These are phyloP conservation scores for Fraxinus xanthoxyloides DNA, from an alignment of 305 asterid species.

Conservation along the genomic window DNA sequence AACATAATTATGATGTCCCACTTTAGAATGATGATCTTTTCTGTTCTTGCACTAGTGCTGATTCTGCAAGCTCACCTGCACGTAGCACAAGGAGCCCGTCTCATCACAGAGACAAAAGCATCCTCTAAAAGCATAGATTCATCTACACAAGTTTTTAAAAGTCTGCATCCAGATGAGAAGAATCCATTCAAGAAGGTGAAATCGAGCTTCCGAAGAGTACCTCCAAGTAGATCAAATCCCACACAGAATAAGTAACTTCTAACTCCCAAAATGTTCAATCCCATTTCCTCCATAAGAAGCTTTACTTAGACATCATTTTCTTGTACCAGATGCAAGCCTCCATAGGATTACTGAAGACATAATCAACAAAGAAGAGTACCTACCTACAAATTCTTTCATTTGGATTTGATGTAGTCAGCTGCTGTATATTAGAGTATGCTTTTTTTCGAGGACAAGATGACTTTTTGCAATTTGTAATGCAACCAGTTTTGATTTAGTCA, in stretches of 20 bases:
- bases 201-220: conserved; percentile 52
- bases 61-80: conserved; percentile 31
- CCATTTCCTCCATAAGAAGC: conserved; percentile 28
- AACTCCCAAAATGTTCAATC: conserved; percentile 24
- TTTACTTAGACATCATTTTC: conserved; percentile 38
- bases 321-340: conserved; percentile 52
- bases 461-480: conserved; percentile 24
- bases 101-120: conserved; percentile 15
- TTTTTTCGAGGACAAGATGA: conserved; percentile 21
- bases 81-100: conserved; percentile 32
- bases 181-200: conserved; percentile 49
- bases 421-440: conserved; percentile 23
- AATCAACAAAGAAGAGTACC: conserved; percentile 21
- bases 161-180: conserved; percentile 37
- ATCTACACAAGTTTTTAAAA: conserved; percentile 38
- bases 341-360: conserved; percentile 24
- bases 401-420: conserved; percentile 1
- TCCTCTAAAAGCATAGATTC: conserved; percentile 15
- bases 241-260: conserved; percentile 76
- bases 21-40: conserved; percentile 25
- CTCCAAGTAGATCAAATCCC: conserved; percentile 77
- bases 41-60: conserved; percentile 40
- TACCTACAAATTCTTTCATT: conserved; percentile 17
- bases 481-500: conserved; percentile 38
- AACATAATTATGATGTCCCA: conserved; percentile 36